A percentile compares a stretch with the other conserved stretches of the same genome.
These are phyloP conservation scores for Hemileccinum rubropunctum DNA, from an alignment of 768 basidiomycete species.

Conservation along the genomic window DNA sequence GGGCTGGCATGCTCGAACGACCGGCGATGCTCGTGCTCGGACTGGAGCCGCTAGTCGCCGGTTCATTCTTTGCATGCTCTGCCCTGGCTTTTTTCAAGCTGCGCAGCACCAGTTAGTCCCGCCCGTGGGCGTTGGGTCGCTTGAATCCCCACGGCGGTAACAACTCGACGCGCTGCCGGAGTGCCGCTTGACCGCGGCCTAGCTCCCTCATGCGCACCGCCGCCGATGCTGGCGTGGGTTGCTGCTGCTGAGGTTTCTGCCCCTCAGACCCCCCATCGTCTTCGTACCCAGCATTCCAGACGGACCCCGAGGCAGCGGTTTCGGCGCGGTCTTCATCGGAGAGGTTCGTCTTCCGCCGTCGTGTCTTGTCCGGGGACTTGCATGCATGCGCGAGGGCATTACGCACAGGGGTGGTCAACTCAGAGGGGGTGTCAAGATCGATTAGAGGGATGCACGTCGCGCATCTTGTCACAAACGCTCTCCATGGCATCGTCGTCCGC, in stretches of 20 bases:
- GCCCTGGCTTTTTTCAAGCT: conserved; percentile 22
- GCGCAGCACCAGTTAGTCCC: conserved; percentile 10
- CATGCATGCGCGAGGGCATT: conserved; percentile 56
- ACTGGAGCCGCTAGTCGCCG: not conserved
- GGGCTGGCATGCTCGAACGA: conserved; percentile 16
- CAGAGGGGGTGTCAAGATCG: not conserved
- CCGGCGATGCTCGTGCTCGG: not conserved
- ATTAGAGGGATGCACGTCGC: conserved; percentile 55
- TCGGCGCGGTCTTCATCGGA: conserved; percentile 38
- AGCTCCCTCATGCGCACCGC: not conserved
- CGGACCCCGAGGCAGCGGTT: conserved; percentile 14
- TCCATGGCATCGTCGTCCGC: conserved; percentile 42
- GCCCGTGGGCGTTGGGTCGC: conserved; percentile 16
- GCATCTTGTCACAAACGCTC: conserved; percentile 70
- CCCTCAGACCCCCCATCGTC: conserved; percentile 21
- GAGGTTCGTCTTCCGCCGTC: conserved; percentile 46
- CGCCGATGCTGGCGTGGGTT: not conserved
- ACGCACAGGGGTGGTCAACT: not conserved
- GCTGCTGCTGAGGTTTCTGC: conserved; percentile 3
- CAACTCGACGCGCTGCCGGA: conserved; percentile 18
- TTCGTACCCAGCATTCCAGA: conserved; percentile 27
- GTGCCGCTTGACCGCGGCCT: conserved; percentile 18
- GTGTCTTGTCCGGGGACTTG: conserved; percentile 71
- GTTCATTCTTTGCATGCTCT: conserved; percentile 1
- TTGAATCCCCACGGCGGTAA: conserved; percentile 20